These are phyloP conservation scores for Penicillium sp. DNA, from an alignment of 2,329 filamentous ascomycete species.

Conservation along the genomic window DNA sequence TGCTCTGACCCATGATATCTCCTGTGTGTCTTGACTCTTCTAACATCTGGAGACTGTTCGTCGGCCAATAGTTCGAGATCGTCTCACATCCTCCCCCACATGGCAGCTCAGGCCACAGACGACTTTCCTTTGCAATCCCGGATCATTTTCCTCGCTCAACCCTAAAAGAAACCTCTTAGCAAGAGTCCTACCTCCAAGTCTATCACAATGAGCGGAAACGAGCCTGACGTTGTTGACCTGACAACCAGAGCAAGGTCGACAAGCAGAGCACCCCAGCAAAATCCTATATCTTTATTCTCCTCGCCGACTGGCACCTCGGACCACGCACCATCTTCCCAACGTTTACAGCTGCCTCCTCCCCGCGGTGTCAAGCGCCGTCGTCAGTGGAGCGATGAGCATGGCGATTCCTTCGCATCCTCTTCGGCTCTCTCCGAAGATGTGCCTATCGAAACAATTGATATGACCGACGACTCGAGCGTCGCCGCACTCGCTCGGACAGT, in stretches of 20 bases:
- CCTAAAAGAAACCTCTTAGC: not conserved
- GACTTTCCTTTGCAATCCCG: not conserved
- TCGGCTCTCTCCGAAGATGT: constrained; percentile 12
- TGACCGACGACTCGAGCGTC: constrained; percentile 46
- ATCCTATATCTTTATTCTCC: not conserved
- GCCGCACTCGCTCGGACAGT: constrained; percentile 45
- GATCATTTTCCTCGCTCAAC: not conserved
- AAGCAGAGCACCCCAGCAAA: not conserved
- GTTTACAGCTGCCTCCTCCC: not conserved
- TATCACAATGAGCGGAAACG: not conserved
- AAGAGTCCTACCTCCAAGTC: no score
- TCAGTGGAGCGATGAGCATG: not conserved
- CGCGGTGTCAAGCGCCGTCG: constrained; percentile 16
- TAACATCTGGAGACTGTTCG: not conserved
- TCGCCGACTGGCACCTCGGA: not conserved
- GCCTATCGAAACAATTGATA: constrained; percentile 50
- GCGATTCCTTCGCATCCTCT: not conserved
- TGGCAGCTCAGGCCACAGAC: not conserved
- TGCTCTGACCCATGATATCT: not conserved
- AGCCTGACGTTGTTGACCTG: constrained; percentile 1
- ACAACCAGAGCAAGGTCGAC: not conserved
- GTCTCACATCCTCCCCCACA: not conserved
- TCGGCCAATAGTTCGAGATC: not conserved
- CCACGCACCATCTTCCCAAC: not conserved
- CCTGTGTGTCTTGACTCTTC: no score